Base-by-base conservation (phyloP, 805 yeast genomes). In the Ogataea angusta region DNA sequence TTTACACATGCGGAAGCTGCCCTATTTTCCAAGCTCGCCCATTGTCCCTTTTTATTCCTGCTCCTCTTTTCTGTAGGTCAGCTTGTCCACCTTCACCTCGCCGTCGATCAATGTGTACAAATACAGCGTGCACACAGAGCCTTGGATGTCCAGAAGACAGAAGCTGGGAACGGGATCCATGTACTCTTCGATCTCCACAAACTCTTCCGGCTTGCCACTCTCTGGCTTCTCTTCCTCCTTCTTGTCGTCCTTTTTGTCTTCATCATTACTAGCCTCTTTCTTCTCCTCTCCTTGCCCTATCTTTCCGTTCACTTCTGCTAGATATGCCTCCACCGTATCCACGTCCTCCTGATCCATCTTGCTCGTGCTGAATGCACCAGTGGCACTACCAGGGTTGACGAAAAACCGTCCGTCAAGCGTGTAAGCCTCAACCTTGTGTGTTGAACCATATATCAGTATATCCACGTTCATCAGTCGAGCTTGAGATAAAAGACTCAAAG, bases 371-470 rank as follows among this genome's bases (percentile, higher is more conserved):
- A 75, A 78, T 0, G 97, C 96, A 18, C 99, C 99, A 0, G 97
- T 90, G 30, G 95, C 95, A 57, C 95, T 84, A 0, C 99, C 99
- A 0, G 99, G 98, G 60, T 87, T 91, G n/a, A 93, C 75, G 56
- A 93, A 93, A 60, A 90, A 87, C 63, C 86, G 87, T 16, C 95
- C 95, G 49, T 89, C 98, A 43, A 90, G 67, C 8, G 93, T 85
- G 56, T 89, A 91, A 0, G 97, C 96, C 57, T 91, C 98, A 4
- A 88, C 95, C 49, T 80, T 78, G 59, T 88, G 95, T 2, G 95
- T 84, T 0, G 96, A 95, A 10, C 98, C 97, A 85, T 93, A 88
- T 10, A 93, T 70, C 49, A 93, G 68, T 5, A 93, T 76, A 62
- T 93, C 98, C 28, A 86, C 97, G 59, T 90, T 95, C 71, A 90